Conservation (phyloP, 805 yeast genomes). For the Saccharomycopsis babjevae region DNA sequence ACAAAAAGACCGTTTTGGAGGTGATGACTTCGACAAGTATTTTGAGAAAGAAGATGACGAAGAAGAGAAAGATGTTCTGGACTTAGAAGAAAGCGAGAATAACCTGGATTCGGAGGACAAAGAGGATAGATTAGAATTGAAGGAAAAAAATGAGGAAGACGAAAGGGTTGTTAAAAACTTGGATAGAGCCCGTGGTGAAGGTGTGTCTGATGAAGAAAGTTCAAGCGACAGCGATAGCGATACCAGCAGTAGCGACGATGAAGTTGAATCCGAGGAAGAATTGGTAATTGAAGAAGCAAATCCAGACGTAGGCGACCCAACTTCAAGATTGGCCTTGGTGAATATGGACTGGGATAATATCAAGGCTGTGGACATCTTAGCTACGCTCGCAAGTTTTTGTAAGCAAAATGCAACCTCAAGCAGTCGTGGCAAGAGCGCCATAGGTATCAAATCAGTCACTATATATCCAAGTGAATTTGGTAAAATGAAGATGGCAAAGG, state of each 20-base stretch:
- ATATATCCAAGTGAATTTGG: conserved; percentile 90
- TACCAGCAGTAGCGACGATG: conserved; percentile 35
- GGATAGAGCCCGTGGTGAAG: conserved; percentile 23
- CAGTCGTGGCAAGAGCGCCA: conserved; percentile 33
- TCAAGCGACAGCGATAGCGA: conserved; percentile 30
- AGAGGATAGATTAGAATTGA: conserved; percentile 22
- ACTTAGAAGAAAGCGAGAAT: conserved; percentile 22
- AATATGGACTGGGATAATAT: conserved; percentile 97
- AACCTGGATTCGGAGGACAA: conserved; percentile 26
- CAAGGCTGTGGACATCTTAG: conserved; percentile 78
- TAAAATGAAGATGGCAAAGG: conserved; percentile 80
- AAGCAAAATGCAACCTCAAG: neutral
- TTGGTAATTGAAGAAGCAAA: conserved; percentile 46
- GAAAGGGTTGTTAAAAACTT: conserved; percentile 19
- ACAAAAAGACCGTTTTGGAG: conserved; percentile 17
- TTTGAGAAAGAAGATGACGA: conserved; percentile 38
- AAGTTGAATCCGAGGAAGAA: conserved; percentile 33
- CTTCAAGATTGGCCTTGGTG: conserved; percentile 77
- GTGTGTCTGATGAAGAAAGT: conserved; percentile 20
- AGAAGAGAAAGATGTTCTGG: conserved; percentile 26
- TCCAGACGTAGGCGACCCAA: conserved; percentile 84
- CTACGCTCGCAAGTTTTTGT: conserved; percentile 77
- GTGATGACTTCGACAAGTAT: conserved; percentile 51
- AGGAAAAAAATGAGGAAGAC: conserved; percentile 23
- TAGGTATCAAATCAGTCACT: conserved; percentile 54